Conservation (phyloP, 129 eudicot species). For the Dittrichia graveolens region DNA sequence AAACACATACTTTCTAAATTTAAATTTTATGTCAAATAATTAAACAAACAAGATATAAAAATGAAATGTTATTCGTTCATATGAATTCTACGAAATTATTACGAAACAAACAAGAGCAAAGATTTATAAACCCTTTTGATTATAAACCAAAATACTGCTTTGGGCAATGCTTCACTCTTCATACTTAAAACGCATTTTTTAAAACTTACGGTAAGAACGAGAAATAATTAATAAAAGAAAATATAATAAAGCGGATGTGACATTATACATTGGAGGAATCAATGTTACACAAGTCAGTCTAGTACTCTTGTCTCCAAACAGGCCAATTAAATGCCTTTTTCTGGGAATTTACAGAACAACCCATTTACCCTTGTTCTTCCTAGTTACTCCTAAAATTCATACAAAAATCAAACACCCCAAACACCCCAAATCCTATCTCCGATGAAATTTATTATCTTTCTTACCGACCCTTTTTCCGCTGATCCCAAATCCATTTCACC, state of each 20-base stretch:
- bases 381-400: conserved; percentile 10
- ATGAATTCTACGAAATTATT: too few species aligned
- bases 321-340: conserved; percentile 39
- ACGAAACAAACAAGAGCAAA: too few species aligned
- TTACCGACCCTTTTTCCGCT: conserved; percentile 43
- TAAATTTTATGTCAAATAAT: too few species aligned
- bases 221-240: neutral
- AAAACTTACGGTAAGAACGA: neutral
- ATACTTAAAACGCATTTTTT: neutral
- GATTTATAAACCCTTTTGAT: neutral
- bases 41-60: too few species aligned
- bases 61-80: too few species aligned
- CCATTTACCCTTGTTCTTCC: neutral
- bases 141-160: neutral
- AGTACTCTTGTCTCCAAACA: conserved; percentile 25
- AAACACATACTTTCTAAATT: too few species aligned
- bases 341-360: conserved; percentile 40
- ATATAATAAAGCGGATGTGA: neutral
- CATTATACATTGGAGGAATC: conserved; percentile 21
- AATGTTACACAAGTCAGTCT: conserved; percentile 12
- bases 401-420: conserved; percentile 50
- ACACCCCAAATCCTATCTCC: conserved; percentile 67
- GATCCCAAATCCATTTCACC: conserved; percentile 23
- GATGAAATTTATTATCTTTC: conserved; percentile 48
- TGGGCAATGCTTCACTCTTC: conserved; percentile 4